phyloP scores from a whole-genome alignment of 805 yeast genomes.

The Candida methanosorbosa region DNA sequence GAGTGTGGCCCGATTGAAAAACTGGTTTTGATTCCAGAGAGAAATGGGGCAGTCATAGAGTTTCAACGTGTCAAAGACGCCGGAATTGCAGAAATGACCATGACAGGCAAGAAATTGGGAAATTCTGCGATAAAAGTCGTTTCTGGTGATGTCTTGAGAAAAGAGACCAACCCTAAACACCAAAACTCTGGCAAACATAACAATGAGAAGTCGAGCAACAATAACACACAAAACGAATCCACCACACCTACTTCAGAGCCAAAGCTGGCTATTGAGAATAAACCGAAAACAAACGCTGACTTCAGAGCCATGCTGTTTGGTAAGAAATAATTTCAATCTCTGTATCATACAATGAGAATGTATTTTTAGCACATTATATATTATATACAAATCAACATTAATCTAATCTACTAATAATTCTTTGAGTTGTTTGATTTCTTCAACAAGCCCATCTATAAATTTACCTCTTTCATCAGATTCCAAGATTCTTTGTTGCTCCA shows the following conservation, averaged over 20 bases:
- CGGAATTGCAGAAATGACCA: constrained; percentile 39
- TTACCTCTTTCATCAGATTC: constrained; percentile 33
- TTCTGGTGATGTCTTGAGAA: background rate
- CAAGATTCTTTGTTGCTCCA: constrained; percentile 54
- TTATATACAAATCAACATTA: background rate
- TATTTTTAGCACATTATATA: background rate
- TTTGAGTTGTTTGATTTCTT: constrained; percentile 45
- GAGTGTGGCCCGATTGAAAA: constrained; percentile 29
- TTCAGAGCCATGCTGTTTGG: constrained; percentile 24
- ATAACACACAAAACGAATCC: too few relatives aligned
- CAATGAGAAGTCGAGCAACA: too few relatives aligned
- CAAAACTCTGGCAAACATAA: too few relatives aligned
- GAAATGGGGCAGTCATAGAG: constrained; percentile 41
- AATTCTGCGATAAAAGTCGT: constrained; percentile 15
- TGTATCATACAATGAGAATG: background rate
- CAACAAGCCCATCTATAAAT: constrained; percentile 37
- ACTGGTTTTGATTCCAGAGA: constrained; percentile 37
- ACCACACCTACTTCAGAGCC: background rate
- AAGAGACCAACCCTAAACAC: background rate
- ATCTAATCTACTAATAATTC: constrained; percentile 25
- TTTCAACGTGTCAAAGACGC: constrained; percentile 34
- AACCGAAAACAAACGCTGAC: constrained; percentile 27
- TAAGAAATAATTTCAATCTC: background rate
- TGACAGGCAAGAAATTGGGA: constrained; percentile 31
- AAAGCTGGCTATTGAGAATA: background rate